Evolutionary conservation across 257 asterid genomes (phyloP).

Genomic region (Nicotiana noctiflora): DNA sequence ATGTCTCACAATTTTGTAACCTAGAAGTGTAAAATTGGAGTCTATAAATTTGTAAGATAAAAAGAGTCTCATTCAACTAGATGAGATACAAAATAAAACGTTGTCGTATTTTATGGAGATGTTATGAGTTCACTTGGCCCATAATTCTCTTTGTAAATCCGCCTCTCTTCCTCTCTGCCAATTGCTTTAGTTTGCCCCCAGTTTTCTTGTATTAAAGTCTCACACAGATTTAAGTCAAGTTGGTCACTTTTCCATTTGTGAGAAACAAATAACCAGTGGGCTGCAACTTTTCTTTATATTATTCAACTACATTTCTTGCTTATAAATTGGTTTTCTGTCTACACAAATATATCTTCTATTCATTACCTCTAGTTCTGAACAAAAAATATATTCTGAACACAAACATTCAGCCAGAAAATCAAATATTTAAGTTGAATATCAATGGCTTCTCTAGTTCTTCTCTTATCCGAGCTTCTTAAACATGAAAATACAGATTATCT

Average conservation of each 20-base stretch:
- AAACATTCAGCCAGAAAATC: neutral
- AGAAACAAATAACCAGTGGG: neutral
- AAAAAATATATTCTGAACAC: no score
- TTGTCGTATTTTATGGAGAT: no score
- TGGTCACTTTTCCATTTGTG: neutral
- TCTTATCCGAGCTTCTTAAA: conserved; percentile 45
- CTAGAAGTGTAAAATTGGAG: no score
- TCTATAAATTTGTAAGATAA: no score
- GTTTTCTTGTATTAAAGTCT: neutral
- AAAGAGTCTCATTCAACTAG: no score
- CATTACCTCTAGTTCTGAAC: neutral
- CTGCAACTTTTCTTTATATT: neutral
- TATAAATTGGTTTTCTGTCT: neutral
- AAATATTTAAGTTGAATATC: neutral
- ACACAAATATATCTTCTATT: neutral
- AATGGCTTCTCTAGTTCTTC: conserved; percentile 67
- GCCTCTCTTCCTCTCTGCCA: neutral
- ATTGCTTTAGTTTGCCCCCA: neutral
- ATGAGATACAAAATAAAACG: no score
- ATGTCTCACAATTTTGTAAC: no score
- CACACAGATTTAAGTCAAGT: neutral
- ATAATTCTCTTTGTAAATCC: no score
- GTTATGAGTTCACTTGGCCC: no score
- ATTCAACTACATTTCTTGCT: neutral
- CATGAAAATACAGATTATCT: conserved; percentile 36